Evolutionary conservation across 1,284 basidiomycete genomes (phyloP).

Genomic region (Inonotus hispidus): DNA sequence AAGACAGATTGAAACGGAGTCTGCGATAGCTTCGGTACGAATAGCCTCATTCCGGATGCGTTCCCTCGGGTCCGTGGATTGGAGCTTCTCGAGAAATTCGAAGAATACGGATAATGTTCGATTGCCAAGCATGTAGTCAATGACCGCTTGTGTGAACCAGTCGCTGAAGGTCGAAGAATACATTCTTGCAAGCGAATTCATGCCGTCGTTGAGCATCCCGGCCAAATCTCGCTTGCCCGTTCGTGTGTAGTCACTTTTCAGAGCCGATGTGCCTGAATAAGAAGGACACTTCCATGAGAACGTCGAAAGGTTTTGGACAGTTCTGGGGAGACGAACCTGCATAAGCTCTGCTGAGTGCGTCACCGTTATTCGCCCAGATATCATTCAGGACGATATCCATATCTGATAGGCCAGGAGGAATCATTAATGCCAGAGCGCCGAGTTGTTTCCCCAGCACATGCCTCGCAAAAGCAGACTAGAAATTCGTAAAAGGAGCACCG

Average conservation of each 20-base stretch:
- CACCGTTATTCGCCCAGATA: slow-evolving; percentile 95
- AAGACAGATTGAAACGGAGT: slow-evolving; percentile 75
- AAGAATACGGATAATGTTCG: slow-evolving; percentile 82
- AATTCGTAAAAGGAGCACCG: neutral
- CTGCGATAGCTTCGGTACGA: slow-evolving; percentile 86
- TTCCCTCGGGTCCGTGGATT: slow-evolving; percentile 86
- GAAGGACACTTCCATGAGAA: neutral
- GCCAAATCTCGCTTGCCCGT: slow-evolving; percentile 91
- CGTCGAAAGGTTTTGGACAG: neutral
- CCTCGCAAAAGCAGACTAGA: slow-evolving; percentile 84
- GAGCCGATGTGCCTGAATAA: neutral
- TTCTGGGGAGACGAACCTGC: slow-evolving; percentile 49
- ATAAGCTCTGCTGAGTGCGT: slow-evolving; percentile 73
- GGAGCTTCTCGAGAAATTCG: slow-evolving; percentile 83
- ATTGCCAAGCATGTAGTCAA: slow-evolving; percentile 88
- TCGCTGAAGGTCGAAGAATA: slow-evolving; percentile 87
- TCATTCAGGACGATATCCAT: slow-evolving; percentile 85
- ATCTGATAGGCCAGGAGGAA: slow-evolving; percentile 46
- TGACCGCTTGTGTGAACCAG: slow-evolving; percentile 94
- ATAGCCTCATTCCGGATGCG: slow-evolving; percentile 84
- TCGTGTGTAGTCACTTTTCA: slow-evolving; percentile 32
- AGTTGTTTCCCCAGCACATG: slow-evolving; percentile 78
- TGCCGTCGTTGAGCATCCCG: slow-evolving; percentile 89
- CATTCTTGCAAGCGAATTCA: slow-evolving; percentile 86
- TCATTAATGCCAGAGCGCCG: slow-evolving; percentile 67